A percentile compares a stretch with the other conserved stretches of the same genome.
Conservation (phyloP, 352 stramenopile species). For the Nothophytophthora sp. region DNA sequence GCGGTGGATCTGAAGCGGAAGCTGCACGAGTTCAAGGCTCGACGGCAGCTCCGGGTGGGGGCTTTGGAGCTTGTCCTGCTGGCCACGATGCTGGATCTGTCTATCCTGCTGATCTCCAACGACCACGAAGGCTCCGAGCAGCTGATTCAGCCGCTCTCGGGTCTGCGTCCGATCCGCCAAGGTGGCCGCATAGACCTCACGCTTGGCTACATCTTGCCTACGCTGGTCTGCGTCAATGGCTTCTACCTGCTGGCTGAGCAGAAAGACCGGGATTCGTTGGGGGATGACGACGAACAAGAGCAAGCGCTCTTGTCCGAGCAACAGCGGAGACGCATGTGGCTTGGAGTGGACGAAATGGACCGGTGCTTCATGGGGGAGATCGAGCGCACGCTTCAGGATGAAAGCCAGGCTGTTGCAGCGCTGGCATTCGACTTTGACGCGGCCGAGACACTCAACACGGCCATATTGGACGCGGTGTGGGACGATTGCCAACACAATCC, state of each 20-base stretch:
- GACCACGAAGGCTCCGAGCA: constrained; percentile 75
- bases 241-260: constrained; percentile 63
- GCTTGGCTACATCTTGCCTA: constrained; percentile 77
- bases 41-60: constrained; percentile 55
- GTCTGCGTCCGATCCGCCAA: constrained; percentile 47
- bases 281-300: constrained; percentile 12
- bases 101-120: constrained; percentile 77
- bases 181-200: constrained; percentile 55
- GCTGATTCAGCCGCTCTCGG: constrained; percentile 54
- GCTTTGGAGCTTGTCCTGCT: constrained; percentile 71
- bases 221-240: constrained; percentile 63
- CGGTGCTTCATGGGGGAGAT: constrained; percentile 65
- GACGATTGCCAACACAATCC: constrained; percentile 86
- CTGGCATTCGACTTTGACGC: constrained; percentile 57
- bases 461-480: constrained; percentile 83
- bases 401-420: constrained; percentile 10
- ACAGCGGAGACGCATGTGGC: constrained; percentile 54
- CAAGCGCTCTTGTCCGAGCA: constrained; percentile 10
- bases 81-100: constrained; percentile 75
- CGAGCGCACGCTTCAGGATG: constrained; percentile 39
- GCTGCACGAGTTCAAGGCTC: constrained; percentile 75
- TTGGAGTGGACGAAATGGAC: constrained; percentile 77
- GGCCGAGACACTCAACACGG: constrained; percentile 69
- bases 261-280: constrained; percentile 3
- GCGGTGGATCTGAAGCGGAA: constrained; percentile 78